These are phyloP conservation scores for Xylaria sp. DNA, from an alignment of 2,329 filamentous ascomycete genomes.

Conservation along the genomic window DNA sequence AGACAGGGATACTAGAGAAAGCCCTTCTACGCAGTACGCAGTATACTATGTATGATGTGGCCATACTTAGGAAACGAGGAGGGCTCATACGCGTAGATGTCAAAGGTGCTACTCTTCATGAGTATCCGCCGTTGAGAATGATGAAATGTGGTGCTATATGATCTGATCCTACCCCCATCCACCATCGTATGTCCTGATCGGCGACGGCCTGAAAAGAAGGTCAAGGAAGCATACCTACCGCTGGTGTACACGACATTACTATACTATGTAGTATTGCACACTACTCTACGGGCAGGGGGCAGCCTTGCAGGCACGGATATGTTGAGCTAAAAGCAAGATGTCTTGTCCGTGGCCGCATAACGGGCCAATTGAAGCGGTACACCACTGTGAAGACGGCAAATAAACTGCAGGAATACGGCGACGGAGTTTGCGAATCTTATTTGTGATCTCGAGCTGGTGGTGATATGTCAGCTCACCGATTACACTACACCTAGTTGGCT, in stretches of 20 bases:
- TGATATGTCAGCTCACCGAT: slow-evolving; percentile 20
- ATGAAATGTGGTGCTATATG: slow-evolving; percentile 31
- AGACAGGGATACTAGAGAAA: slow-evolving; percentile 2
- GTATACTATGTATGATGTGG: not conserved
- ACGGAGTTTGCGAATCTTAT: slow-evolving; percentile 10
- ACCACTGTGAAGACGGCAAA: not conserved
- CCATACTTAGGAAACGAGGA: not conserved
- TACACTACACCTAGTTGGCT: slow-evolving; percentile 4
- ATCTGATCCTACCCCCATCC: slow-evolving; percentile 27
- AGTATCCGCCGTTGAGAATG: slow-evolving; percentile 3
- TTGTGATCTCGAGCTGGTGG: not conserved
- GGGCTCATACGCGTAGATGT: not conserved
- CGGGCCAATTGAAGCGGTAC: not conserved
- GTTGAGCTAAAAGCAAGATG: slow-evolving; percentile 19
- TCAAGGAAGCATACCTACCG: slow-evolving; percentile 8
- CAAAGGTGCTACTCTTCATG: slow-evolving; percentile 5
- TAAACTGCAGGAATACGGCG: slow-evolving; percentile 1
- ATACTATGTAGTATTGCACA: not conserved
- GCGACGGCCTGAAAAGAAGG: slow-evolving; percentile 8
- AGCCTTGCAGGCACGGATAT: slow-evolving; percentile 13
- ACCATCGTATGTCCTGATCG: slow-evolving; percentile 26
- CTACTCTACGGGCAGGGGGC: slow-evolving; percentile 9
- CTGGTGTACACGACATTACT: not conserved
- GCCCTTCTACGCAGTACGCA: not conserved
- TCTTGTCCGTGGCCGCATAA: slow-evolving; percentile 14